phyloP scores from a whole-genome alignment of 106 monocot genomes.

The Agapanthus africanus region DNA sequence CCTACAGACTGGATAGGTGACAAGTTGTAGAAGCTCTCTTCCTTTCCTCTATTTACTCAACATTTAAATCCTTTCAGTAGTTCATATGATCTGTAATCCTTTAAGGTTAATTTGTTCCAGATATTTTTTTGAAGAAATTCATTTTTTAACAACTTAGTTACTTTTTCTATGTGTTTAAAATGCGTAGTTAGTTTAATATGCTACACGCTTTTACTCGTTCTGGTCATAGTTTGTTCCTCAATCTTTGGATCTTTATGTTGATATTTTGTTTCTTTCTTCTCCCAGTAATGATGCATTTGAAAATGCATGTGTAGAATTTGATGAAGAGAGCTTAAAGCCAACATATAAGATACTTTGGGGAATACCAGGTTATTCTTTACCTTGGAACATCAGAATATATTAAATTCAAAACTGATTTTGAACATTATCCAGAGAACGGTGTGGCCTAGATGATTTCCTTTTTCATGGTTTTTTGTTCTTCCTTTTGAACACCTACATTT shows the following conservation, averaged over 20 bases:
- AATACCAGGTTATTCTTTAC: constrained; percentile 62
- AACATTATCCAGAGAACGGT: not conserved
- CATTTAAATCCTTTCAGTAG: not conserved
- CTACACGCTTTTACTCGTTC: not conserved
- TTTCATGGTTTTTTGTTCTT: not conserved
- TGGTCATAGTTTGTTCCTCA: not conserved
- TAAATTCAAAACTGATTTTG: not conserved
- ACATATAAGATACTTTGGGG: constrained; percentile 93
- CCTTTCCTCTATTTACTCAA: not conserved
- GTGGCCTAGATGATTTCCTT: not conserved
- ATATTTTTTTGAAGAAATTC: too few relatives aligned
- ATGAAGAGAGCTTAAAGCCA: constrained; percentile 81
- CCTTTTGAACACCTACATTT: not conserved
- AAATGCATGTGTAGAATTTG: constrained; percentile 91
- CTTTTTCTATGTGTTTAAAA: not conserved
- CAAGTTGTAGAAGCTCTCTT: too few relatives aligned
- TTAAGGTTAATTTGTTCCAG: not conserved
- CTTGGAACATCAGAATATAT: not conserved
- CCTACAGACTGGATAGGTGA: not conserved
- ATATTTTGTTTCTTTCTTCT: constrained; percentile 4
- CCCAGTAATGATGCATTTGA: constrained; percentile 76
- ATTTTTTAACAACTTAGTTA: not conserved
- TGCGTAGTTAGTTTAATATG: not conserved
- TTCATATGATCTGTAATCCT: not conserved
- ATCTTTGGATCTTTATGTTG: not conserved